These are phyloP conservation scores for Lagenaria siceraria DNA, from an alignment of 306 rosid genomes.

Conservation along the genomic window DNA sequence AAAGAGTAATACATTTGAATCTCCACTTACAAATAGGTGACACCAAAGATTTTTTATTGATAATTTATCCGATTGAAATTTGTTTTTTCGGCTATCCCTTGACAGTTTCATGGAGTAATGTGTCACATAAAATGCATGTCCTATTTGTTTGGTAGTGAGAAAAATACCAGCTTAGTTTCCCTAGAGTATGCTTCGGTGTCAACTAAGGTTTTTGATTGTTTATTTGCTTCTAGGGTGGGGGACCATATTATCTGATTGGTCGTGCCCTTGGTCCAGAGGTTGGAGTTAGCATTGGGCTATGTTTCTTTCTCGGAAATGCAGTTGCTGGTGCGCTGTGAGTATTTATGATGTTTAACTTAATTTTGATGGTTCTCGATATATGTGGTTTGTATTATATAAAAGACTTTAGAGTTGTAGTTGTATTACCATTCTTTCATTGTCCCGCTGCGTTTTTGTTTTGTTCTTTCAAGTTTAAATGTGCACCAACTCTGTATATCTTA, in stretches of 20 bases:
- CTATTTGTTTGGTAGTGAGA: neutral
- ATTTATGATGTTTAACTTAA: constrained; percentile 5
- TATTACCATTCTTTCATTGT: neutral
- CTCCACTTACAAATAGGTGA: neutral
- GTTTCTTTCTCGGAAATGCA: constrained; percentile 98
- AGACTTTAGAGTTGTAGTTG: neutral
- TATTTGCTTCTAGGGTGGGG: constrained; percentile 74
- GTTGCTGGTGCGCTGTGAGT: constrained; percentile 99
- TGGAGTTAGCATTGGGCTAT: constrained; percentile 98
- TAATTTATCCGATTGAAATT: neutral
- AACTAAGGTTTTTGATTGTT: constrained; percentile 3
- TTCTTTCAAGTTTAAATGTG: neutral
- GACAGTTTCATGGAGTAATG: neutral
- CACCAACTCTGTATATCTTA: neutral
- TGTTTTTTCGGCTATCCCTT: neutral
- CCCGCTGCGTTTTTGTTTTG: neutral
- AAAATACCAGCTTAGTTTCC: neutral
- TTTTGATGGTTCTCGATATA: neutral
- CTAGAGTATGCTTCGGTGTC: neutral
- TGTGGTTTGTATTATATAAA: neutral
- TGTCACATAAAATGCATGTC: neutral
- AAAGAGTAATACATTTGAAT: neutral
- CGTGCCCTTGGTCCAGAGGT: constrained; percentile 99
- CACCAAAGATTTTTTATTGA: neutral
- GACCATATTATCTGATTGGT: constrained; percentile 97